phyloP scores from a whole-genome alignment of 1,284 basidiomycete species.

The Exsudoporus floridanus region DNA sequence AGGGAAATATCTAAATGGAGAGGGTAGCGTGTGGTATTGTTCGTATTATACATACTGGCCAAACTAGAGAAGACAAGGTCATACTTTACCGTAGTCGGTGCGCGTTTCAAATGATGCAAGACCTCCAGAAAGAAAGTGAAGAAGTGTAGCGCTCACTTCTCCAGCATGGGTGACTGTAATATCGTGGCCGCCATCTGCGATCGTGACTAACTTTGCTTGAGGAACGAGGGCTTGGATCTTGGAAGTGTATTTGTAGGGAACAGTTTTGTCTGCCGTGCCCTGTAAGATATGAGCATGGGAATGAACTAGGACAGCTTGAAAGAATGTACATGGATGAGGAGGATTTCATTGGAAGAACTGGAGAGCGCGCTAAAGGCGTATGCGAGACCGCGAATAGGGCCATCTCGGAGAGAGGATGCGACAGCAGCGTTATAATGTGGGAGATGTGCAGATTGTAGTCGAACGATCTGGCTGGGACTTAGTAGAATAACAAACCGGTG shows the following conservation, averaged over 20 bases:
- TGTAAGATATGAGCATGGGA: conserved; percentile 26
- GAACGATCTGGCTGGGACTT: conserved; percentile 48
- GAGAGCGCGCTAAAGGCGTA: conserved; percentile 52
- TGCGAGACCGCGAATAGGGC: conserved; percentile 61
- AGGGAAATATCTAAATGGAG: conserved; percentile 4
- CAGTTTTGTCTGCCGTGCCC: conserved; percentile 68
- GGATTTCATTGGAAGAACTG: conserved; percentile 48
- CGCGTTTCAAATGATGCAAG: background rate
- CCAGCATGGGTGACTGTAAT: conserved; percentile 57
- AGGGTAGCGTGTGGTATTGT: conserved; percentile 10
- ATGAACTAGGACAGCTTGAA: background rate
- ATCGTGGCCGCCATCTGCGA: conserved; percentile 64
- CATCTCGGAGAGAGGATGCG: conserved; percentile 71
- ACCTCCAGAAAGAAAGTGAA: conserved; percentile 39
- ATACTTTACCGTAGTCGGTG: background rate
- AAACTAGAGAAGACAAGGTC: background rate
- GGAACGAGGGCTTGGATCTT: conserved; percentile 56
- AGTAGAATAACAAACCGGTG: background rate
- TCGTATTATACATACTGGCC: conserved; percentile 1
- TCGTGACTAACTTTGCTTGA: conserved; percentile 51
- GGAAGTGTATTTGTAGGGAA: conserved; percentile 59
- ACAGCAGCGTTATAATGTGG: conserved; percentile 70
- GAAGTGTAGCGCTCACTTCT: conserved; percentile 41
- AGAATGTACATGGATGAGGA: conserved; percentile 61
- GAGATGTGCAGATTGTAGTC: conserved; percentile 70